Conservation (phyloP, 768 basidiomycete species). For the Rhodotorula kratochvilovae region DNA sequence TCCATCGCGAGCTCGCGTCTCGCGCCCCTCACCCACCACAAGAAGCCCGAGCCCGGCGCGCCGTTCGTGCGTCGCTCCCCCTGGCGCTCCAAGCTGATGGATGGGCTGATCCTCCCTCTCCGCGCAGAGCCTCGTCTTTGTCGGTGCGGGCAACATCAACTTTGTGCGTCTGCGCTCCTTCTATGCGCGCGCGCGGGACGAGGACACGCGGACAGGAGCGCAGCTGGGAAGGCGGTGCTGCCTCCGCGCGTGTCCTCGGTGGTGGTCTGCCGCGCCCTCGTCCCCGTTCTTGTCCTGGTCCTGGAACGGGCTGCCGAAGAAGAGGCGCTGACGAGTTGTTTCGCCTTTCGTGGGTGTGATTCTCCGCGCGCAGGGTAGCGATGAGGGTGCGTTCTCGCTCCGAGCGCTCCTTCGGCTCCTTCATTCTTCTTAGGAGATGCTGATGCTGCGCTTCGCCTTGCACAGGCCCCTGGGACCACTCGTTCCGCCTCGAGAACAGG, state of each 20-base stretch:
- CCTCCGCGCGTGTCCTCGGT: too few relatives aligned
- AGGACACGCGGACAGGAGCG: not conserved
- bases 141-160: constrained; percentile 98
- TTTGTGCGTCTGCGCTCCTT: constrained; percentile 55
- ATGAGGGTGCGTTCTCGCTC: not conserved
- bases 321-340: too few relatives aligned
- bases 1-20: constrained; percentile 24
- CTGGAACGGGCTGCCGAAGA: too few relatives aligned
- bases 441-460: not conserved
- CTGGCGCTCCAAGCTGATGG: not conserved
- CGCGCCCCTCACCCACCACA: constrained; percentile 23
- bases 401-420: not conserved
- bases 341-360: too few relatives aligned
- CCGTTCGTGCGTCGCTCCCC: constrained; percentile 11
- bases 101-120: not conserved
- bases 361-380: constrained; percentile 5
- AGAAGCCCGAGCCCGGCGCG: constrained; percentile 21
- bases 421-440: not conserved
- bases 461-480: constrained; percentile 47
- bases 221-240: too few relatives aligned
- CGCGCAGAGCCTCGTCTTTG: constrained; percentile 70
- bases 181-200: not conserved
- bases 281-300: too few relatives aligned
- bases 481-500: constrained; percentile 51
- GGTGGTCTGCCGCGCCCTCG: too few relatives aligned